phyloP scores from a whole-genome alignment of 73 alveolate species.

The Uronychia binucleata region DNA sequence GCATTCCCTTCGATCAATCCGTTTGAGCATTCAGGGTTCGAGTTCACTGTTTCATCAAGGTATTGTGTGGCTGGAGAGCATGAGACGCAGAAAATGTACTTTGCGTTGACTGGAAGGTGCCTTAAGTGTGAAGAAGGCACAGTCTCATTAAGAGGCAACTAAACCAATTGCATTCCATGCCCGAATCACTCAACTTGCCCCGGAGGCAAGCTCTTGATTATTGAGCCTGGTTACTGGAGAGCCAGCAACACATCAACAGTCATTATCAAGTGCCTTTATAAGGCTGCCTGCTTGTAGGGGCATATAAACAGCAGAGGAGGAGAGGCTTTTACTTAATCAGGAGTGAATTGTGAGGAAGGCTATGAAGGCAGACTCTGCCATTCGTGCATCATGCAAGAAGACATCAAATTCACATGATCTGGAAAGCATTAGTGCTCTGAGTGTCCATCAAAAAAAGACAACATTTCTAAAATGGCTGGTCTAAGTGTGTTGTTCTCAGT shows the following conservation, averaged over 20 bases:
- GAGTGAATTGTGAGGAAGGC: not conserved
- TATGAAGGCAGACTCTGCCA: conserved; percentile 5
- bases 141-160: not conserved
- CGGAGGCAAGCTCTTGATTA: not conserved
- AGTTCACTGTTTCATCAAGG: not conserved
- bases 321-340: not conserved
- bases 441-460: not conserved
- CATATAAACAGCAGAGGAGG: conserved; percentile 5
- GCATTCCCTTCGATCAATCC: not conserved
- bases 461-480: not conserved
- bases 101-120: not conserved
- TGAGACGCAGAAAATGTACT: not conserved
- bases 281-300: not conserved
- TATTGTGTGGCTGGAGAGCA: conserved; percentile 1
- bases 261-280: not conserved
- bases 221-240: conserved; percentile 6
- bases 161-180: not conserved
- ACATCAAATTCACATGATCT: not conserved
- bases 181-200: not conserved
- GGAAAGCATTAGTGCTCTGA: not conserved
- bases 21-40: not conserved
- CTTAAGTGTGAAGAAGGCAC: not conserved
- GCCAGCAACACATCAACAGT: not conserved
- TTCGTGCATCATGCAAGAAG: not conserved
- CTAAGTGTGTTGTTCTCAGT: not conserved